These are phyloP conservation scores for Aspergillus arachidicola DNA, from an alignment of 2,329 filamentous ascomycete genomes.

Conservation along the genomic window DNA sequence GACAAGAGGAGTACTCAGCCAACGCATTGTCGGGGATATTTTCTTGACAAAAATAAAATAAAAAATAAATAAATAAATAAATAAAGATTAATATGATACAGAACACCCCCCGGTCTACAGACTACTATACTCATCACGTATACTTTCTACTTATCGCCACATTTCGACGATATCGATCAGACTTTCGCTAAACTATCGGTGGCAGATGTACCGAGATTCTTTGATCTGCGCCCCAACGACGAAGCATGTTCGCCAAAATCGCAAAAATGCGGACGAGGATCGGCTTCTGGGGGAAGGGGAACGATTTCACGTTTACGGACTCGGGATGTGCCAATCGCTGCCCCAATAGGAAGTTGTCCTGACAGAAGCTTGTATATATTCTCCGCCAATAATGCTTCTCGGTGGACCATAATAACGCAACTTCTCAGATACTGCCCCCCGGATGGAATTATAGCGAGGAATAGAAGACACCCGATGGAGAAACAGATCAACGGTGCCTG, in stretches of 20 bases:
- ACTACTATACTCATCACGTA: not conserved
- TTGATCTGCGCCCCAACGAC: not conserved
- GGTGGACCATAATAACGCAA: not conserved
- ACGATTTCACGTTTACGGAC: not conserved
- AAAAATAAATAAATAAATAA: no score
- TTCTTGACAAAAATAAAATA: no score
- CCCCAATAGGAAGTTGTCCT: not conserved
- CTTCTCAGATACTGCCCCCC: not conserved
- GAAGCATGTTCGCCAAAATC: not conserved
- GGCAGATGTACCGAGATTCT: not conserved
- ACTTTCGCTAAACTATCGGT: not conserved
- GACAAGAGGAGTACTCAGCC: not conserved
- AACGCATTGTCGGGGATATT: not conserved
- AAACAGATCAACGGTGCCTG: not conserved
- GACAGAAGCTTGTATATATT: conserved; percentile 10
- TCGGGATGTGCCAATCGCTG: not conserved
- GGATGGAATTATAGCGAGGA: not conserved
- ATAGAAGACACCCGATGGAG: not conserved
- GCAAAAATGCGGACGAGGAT: not conserved
- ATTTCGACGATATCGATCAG: not conserved
- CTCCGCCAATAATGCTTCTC: conserved; percentile 19
- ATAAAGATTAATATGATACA: not conserved
- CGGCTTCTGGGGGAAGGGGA: not conserved
- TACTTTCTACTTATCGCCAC: not conserved
- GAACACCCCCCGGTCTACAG: no score